Conservation (phyloP, 495 filamentous ascomycete species). For the Daldinia childiae region DNA sequence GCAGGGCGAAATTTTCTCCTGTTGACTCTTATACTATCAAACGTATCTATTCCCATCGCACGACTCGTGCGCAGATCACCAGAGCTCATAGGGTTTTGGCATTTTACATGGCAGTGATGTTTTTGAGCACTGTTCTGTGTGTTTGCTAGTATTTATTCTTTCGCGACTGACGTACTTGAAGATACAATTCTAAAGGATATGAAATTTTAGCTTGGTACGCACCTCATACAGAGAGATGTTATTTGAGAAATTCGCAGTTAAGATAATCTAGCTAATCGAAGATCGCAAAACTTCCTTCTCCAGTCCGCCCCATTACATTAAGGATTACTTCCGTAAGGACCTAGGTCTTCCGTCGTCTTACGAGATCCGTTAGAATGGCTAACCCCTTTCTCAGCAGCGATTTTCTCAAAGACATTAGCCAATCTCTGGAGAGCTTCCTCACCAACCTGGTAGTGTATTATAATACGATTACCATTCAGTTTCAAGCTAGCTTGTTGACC, state of each 20-base stretch:
- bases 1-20: slow-evolving; percentile 7
- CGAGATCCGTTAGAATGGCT: background rate
- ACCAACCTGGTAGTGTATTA: slow-evolving; percentile 72
- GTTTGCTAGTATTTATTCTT: background rate
- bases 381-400: slow-evolving; percentile 36
- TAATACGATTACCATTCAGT: slow-evolving; percentile 62
- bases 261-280: no score
- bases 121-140: background rate
- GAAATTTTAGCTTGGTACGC: no score
- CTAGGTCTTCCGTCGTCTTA: background rate
- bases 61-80: background rate
- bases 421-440: slow-evolving; percentile 61
- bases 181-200: no score
- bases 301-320: background rate
- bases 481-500: slow-evolving; percentile 62
- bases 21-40: background rate
- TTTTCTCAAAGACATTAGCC: slow-evolving; percentile 55
- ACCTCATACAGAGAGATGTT: no score
- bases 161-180: no score
- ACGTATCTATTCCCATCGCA: background rate
- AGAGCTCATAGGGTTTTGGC: background rate
- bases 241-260: no score
- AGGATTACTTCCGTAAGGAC: slow-evolving; percentile 20
- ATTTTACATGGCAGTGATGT: background rate
- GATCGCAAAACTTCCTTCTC: background rate